These are phyloP conservation scores for Aspergillus awamori DNA, from an alignment of 2,329 filamentous ascomycete genomes.

Conservation along the genomic window DNA sequence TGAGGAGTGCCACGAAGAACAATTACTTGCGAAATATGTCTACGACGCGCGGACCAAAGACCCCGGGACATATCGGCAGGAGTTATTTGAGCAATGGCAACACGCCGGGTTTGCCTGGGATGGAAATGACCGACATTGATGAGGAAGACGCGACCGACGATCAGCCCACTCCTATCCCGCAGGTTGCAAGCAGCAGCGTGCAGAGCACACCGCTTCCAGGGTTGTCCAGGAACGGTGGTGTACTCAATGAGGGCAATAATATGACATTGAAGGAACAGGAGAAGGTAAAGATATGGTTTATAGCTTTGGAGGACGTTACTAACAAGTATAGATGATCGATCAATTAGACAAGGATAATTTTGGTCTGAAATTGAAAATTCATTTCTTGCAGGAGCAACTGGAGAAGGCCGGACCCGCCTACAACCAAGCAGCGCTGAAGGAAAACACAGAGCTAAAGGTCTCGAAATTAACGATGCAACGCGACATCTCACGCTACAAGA, in stretches of 20 bases:
- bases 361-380: constrained; percentile 92
- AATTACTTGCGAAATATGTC: constrained; percentile 61
- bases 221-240: constrained; percentile 67
- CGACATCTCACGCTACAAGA: constrained; percentile 84
- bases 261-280: constrained; percentile 93
- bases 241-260: constrained; percentile 77
- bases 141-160: constrained; percentile 65
- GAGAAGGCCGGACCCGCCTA: constrained; percentile 86
- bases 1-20: constrained; percentile 77
- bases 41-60: constrained; percentile 64
- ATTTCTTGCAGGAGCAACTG: constrained; percentile 90
- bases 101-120: constrained; percentile 72
- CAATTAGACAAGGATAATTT: constrained; percentile 99
- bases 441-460: constrained; percentile 96
- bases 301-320: constrained; percentile 8
- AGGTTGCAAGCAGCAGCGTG: constrained; percentile 75
- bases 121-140: constrained; percentile 71
- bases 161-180: constrained; percentile 74
- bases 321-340: constrained; percentile 67
- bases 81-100: constrained; percentile 69
- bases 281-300: constrained; percentile 60
- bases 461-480: constrained; percentile 86
- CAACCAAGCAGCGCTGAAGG: constrained; percentile 83
- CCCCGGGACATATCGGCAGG: constrained; percentile 67
- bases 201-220: constrained; percentile 80